Conservation (phyloP, 805 yeast species). For the Metschnikowia lochheadii region DNA sequence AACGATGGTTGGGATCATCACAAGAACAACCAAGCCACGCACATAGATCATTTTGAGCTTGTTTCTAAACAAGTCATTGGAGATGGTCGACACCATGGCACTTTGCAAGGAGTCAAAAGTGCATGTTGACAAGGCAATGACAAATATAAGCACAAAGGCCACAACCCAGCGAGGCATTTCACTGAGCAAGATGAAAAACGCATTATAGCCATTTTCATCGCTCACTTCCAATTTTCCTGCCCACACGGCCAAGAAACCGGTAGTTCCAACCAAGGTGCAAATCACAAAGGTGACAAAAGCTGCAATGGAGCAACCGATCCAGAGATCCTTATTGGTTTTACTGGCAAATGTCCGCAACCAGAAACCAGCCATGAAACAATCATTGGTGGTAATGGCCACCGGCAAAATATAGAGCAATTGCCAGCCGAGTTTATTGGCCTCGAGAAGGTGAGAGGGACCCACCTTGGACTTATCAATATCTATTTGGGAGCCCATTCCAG, state of each 20-base stretch:
- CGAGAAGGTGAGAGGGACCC: constrained; percentile 60
- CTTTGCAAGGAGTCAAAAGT: constrained; percentile 87
- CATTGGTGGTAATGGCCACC: constrained; percentile 86
- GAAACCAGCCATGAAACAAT: constrained; percentile 85
- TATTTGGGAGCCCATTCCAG: constrained; percentile 75
- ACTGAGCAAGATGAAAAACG: constrained; percentile 67
- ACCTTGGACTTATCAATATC: constrained; percentile 60
- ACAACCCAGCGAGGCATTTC: constrained; percentile 82
- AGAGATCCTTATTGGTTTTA: constrained; percentile 65
- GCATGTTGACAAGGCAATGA: constrained; percentile 74
- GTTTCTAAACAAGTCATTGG: constrained; percentile 87
- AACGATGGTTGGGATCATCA: constrained; percentile 84
- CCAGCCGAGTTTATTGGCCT: constrained; percentile 77
- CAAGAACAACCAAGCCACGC: constrained; percentile 63
- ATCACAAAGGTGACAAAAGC: constrained; percentile 59
- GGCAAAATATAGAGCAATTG: constrained; percentile 79
- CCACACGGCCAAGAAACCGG: constrained; percentile 92
- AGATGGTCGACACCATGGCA: constrained; percentile 81
- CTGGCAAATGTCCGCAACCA: constrained; percentile 96
- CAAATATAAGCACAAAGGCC: constrained; percentile 76
- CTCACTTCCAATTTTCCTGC: constrained; percentile 57
- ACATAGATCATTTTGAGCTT: constrained; percentile 62
- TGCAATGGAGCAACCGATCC: constrained; percentile 74
- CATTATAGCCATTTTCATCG: constrained; percentile 57
- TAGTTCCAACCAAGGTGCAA: constrained; percentile 68